Conservation (phyloP, 257 asterid species). For the Catharanthus roseus region DNA sequence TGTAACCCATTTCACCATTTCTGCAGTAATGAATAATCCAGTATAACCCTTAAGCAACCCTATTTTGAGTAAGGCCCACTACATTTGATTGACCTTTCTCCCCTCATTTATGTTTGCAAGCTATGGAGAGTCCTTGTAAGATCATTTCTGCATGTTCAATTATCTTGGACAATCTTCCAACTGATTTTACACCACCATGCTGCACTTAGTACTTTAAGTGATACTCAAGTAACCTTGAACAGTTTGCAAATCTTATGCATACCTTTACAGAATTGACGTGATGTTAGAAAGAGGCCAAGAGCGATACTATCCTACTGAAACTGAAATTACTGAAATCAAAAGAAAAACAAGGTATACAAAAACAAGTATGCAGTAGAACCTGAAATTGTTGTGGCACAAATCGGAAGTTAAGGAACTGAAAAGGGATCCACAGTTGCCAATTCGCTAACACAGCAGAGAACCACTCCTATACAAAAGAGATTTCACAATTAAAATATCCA, state of each 20-base stretch:
- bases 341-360: background rate
- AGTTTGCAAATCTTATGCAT: background rate
- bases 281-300: background rate
- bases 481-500: background rate
- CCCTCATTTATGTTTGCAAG: background rate
- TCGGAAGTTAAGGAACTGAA: conserved; percentile 89
- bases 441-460: conserved; percentile 82
- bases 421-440: conserved; percentile 98
- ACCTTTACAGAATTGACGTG: background rate
- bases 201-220: background rate
- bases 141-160: background rate
- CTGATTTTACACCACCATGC: background rate
- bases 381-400: conserved; percentile 94
- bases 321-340: background rate
- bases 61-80: background rate
- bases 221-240: background rate
- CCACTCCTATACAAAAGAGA: conserved; percentile 60
- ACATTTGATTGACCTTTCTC: background rate
- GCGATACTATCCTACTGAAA: background rate
- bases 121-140: background rate
- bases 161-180: background rate
- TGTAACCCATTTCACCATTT: background rate
- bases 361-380: conserved; percentile 36
- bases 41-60: background rate
- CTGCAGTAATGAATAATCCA: background rate